Evolutionary conservation across 2,329 filamentous ascomycete genomes (phyloP).

Genomic region (Cryphonectria naterciae): DNA sequence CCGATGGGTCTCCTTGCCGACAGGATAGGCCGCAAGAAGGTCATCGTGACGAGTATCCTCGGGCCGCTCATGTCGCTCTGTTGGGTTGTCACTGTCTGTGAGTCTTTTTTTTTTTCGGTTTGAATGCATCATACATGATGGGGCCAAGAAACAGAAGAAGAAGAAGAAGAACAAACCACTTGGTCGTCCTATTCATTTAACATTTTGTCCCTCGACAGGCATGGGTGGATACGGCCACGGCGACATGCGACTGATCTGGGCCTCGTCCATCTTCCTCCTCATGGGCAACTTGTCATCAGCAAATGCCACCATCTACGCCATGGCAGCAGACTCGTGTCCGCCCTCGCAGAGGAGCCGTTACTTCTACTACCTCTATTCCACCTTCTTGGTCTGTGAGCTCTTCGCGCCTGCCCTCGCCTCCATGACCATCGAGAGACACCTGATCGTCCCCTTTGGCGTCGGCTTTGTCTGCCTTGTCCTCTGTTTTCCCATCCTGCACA

Average conservation of each 20-base stretch:
- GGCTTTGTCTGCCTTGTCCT: conserved; percentile 18
- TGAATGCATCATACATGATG: too few species aligned
- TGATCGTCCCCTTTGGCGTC: conserved; percentile 26
- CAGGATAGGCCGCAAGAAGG: conserved; percentile 27
- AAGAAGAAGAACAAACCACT: too few species aligned
- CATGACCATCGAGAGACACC: conserved; percentile 22
- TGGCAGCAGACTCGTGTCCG: conserved; percentile 29
- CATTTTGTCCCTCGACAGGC: conserved; percentile 1
- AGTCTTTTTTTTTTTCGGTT: neutral
- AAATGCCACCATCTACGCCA: conserved; percentile 29
- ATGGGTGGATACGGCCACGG: conserved; percentile 21
- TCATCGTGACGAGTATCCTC: conserved; percentile 25
- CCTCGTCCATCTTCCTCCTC: conserved; percentile 25
- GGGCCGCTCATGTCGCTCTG: conserved; percentile 25
- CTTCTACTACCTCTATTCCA: conserved; percentile 30
- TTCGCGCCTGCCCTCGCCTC: conserved; percentile 27
- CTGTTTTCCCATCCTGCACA: conserved; percentile 23
- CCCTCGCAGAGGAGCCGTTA: conserved; percentile 26
- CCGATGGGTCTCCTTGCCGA: conserved; percentile 30
- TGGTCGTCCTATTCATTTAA: neutral
- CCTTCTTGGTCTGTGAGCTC: conserved; percentile 29
- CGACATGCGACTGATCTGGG: conserved; percentile 26
- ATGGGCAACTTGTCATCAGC: conserved; percentile 30
- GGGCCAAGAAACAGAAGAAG: too few species aligned
- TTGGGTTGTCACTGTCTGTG: conserved; percentile 24